Evolutionary conservation across 768 basidiomycete species (phyloP).

Genomic region (Russula compacta): DNA sequence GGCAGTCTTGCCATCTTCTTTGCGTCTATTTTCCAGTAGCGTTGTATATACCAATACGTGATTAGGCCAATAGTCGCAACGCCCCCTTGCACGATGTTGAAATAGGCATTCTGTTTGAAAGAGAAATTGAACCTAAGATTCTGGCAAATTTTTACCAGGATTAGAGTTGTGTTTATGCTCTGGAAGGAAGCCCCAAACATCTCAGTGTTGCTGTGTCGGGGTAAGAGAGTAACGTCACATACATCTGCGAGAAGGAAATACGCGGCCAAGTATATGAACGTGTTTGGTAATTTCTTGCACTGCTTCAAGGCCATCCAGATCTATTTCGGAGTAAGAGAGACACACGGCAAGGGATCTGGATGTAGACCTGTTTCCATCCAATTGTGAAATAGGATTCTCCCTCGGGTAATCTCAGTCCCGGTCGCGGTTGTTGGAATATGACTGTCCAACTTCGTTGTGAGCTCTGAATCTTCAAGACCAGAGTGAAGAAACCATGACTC

Average conservation of each 20-base stretch:
- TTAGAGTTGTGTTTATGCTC: conserved; percentile 76
- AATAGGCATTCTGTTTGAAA: conserved; percentile 73
- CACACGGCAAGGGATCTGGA: not conserved
- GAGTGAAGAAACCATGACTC: conserved; percentile 23
- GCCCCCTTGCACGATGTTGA: conserved; percentile 65
- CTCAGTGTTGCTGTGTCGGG: no score
- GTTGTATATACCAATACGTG: conserved; percentile 79
- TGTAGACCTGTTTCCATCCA: conserved; percentile 73
- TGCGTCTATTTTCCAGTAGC: conserved; percentile 66
- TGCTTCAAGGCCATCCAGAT: conserved; percentile 71
- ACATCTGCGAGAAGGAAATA: conserved; percentile 78
- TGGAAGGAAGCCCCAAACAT: conserved; percentile 23
- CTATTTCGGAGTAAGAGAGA: conserved; percentile 28
- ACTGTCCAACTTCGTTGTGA: conserved; percentile 33
- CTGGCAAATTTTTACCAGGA: conserved; percentile 66
- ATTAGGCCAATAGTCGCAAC: conserved; percentile 63
- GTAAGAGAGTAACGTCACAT: conserved; percentile 20
- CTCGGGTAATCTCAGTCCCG: conserved; percentile 70
- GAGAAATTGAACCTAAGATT: conserved; percentile 76
- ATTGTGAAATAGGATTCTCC: conserved; percentile 71
- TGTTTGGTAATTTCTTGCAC: conserved; percentile 70
- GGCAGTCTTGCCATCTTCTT: conserved; percentile 52
- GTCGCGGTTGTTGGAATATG: conserved; percentile 76
- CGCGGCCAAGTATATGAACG: conserved; percentile 68
- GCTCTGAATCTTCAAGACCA: no score